phyloP scores from a whole-genome alignment of 257 asterid genomes.

The Capsicum chinense region DNA sequence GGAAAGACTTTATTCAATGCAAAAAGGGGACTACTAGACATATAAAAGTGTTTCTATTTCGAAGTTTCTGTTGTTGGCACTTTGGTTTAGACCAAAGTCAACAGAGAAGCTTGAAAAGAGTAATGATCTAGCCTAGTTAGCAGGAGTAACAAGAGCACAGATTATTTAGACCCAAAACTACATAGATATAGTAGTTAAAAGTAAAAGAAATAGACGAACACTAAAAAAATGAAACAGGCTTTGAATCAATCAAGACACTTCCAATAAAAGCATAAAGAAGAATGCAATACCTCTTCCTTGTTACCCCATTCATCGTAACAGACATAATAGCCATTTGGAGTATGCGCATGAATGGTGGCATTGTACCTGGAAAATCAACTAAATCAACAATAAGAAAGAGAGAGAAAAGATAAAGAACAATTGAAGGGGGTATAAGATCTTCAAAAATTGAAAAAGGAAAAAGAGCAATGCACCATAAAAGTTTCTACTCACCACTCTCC shows the following conservation, averaged over 20 bases:
- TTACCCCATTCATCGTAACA: conserved; percentile 90
- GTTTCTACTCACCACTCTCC: conserved; percentile 79
- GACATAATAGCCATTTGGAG: conserved; percentile 83
- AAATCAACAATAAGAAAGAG: conserved; percentile 57
- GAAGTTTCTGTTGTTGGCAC: neutral
- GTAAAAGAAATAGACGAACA: neutral
- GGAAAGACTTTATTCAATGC: neutral
- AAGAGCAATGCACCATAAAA: neutral
- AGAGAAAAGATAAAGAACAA: conserved; percentile 45
- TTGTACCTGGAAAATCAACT: conserved; percentile 84
- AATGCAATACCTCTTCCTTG: conserved; percentile 78
- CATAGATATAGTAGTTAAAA: neutral
- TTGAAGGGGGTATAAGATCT: conserved; percentile 22
- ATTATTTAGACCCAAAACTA: neutral
- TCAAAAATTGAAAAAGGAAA: conserved; percentile 1
- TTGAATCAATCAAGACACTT: neutral
- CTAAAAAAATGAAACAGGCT: conserved; percentile 2
- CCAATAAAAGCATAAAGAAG: neutral
- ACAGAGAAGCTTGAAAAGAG: conserved; percentile 13
- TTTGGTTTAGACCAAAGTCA: conserved; percentile 11
- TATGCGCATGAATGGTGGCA: conserved; percentile 76
- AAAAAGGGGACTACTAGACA: neutral
- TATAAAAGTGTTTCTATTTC: neutral
- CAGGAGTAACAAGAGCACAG: neutral
- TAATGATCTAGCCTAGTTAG: conserved; percentile 12